These are phyloP conservation scores for Kluyveromyces nonfermentans DNA, from an alignment of 805 yeast genomes.

Conservation along the genomic window DNA sequence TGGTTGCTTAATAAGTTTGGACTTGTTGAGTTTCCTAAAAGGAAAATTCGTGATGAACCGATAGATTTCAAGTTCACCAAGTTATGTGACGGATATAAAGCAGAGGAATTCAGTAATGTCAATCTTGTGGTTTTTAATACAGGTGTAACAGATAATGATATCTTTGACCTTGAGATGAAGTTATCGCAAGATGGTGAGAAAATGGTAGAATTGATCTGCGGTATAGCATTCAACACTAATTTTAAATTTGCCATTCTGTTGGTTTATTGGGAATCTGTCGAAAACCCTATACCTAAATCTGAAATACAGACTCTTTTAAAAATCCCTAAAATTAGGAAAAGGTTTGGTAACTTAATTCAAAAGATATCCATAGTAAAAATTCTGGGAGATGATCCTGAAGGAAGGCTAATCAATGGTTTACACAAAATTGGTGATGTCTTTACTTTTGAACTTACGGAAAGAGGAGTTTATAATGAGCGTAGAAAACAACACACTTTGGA, in stretches of 20 bases:
- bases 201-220: conserved; percentile 29
- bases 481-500: conserved; percentile 5
- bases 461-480: conserved; percentile 24
- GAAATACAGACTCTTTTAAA: conserved; percentile 15
- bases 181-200: conserved; percentile 27
- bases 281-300: conserved; percentile 13
- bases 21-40: conserved; percentile 6
- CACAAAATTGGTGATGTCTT: conserved; percentile 18
- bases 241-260: conserved; percentile 28
- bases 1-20: conserved; percentile 30
- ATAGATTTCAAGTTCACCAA: conserved; percentile 15
- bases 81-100: conserved; percentile 17
- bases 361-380: conserved; percentile 24
- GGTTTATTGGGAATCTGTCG: conserved; percentile 34
- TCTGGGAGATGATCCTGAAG: conserved; percentile 23
- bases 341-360: conserved; percentile 20
- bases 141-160: conserved; percentile 27
- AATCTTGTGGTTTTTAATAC: conserved; percentile 32
- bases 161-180: conserved; percentile 29
- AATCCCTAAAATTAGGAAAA: conserved; percentile 23
- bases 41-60: conserved; percentile 1
- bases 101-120: conserved; percentile 19
- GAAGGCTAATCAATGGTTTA: conserved; percentile 23
- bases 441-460: conserved; percentile 25
- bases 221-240: conserved; percentile 28